Base-by-base conservation (phyloP, 495 filamentous ascomycete genomes). In the Penicillium flavigenum region DNA sequence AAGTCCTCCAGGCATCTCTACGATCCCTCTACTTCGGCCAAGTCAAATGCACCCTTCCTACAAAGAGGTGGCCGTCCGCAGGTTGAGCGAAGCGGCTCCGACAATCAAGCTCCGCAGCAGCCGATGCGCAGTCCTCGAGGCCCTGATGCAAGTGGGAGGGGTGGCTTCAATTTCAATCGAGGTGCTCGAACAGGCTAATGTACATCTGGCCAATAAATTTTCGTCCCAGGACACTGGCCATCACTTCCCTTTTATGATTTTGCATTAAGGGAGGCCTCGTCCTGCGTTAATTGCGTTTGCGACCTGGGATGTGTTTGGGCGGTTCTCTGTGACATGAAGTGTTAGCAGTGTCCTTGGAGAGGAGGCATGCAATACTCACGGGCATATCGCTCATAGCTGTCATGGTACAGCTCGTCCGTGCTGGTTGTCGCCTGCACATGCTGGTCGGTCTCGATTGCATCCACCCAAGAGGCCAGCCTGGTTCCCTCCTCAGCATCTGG, bases 391-490 rank as follows among this genome's bases (percentile, higher is more conserved):
- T 81, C 70, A 78, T 91, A 87, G 61, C 83, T 86, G 59, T 91
- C 88, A 24, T 87, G 65, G 64, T 93, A 95, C 10, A 93, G 79
- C 43, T 86, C 81, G 66, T 89, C 81, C 1, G 74, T 76, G 66
- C 89, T 93, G 41, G 88, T 92, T 10, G 92, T 96, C 56, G 83
- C 83, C 70, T 82, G 83, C 44, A 96, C 83, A 56, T 87, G 82
- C 51, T 85, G 81, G 56, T 92, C 85, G 3, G 76, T 67, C 69
- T 96, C 91, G 43, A 97, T 79, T 5, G 92, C 92, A n/a, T 87
- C 73, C 7, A 94, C 74, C 92, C 91, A 97, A 31, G 73, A 75
- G 26, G 79, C 85, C 85, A 88, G 91, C 47, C 92, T 81, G 61
- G 77, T 87, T 7, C 84, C 86, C 14, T 79, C 76, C 56, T 86